These are phyloP conservation scores for Elsinoe necatrix DNA, from an alignment of 2,329 filamentous ascomycete genomes.

Conservation along the genomic window DNA sequence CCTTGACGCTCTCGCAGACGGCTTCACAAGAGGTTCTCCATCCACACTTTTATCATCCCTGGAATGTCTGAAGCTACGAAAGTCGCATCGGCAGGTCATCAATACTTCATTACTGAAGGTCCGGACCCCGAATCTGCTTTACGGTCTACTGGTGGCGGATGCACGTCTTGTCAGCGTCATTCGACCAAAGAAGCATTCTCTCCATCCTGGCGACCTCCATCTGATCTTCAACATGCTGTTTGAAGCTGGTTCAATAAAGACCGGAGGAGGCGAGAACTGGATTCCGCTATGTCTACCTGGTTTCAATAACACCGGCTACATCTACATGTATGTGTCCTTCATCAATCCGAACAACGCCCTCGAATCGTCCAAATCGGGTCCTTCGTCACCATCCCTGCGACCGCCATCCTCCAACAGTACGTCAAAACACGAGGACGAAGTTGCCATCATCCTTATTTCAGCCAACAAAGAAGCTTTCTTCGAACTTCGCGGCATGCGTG, in stretches of 20 bases:
- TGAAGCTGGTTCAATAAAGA: conserved; percentile 83
- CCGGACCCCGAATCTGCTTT: conserved; percentile 70
- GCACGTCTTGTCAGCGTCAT: conserved; percentile 92
- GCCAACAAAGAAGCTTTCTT: conserved; percentile 91
- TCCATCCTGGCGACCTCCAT: conserved; percentile 91
- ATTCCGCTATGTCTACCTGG: conserved; percentile 91
- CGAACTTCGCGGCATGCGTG: conserved; percentile 65
- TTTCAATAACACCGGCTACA: conserved; percentile 92
- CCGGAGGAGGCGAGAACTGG: conserved; percentile 94
- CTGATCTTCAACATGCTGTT: conserved; percentile 99
- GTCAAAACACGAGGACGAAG: conserved; percentile 51
- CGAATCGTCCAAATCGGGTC: conserved; percentile 26
- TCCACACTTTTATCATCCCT: conserved; percentile 81
- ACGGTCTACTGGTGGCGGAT: conserved; percentile 86
- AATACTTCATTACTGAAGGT: conserved; percentile 79
- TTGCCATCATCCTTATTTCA: conserved; percentile 90
- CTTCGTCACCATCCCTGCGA: conserved; percentile 16
- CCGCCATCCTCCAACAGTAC: conserved; percentile 20
- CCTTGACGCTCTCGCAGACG: conserved; percentile 85
- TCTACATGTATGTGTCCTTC: conserved; percentile 99
- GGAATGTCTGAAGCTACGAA: conserved; percentile 86
- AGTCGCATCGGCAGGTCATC: conserved; percentile 75
- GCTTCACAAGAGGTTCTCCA: conserved; percentile 85
- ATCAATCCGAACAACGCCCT: conserved; percentile 53
- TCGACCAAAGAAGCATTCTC: conserved; percentile 83